Percentiles rank a stretch among this genome's conserved stretches.
Conservation (phyloP, 2,329 filamentous ascomycete species). For the Neofusicoccum ribis region DNA sequence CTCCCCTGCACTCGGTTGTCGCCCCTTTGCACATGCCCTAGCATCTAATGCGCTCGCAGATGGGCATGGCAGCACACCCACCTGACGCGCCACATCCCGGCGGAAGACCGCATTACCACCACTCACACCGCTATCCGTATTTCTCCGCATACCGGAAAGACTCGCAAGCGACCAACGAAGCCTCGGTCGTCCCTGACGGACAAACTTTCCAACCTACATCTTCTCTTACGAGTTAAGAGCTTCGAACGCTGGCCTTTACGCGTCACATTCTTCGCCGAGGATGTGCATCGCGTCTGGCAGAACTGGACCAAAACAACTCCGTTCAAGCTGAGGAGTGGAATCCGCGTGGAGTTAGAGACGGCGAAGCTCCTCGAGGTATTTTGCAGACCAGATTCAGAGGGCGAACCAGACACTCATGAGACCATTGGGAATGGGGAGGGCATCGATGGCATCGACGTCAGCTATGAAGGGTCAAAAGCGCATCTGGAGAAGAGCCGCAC, state of each 20-base stretch:
- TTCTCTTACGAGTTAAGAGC: constrained; percentile 75
- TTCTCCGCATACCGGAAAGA: constrained; percentile 41
- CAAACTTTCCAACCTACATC: constrained; percentile 75
- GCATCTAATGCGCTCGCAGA: constrained; percentile 46
- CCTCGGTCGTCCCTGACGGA: constrained; percentile 62
- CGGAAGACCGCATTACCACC: constrained; percentile 23
- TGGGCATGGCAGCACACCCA: constrained; percentile 93
- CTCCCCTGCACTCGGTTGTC: too few relatives aligned
- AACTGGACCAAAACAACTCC: constrained; percentile 28
- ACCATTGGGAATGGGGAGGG: constrained; percentile 27
- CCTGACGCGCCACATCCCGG: constrained; percentile 71
- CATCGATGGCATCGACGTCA: constrained; percentile 52
- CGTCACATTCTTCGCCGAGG: constrained; percentile 73
- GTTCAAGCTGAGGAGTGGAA: constrained; percentile 42
- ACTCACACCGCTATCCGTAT: constrained; percentile 28
- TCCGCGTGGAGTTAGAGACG: constrained; percentile 59
- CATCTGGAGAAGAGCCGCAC: constrained; percentile 55
- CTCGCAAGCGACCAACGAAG: constrained; percentile 38
- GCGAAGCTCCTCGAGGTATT: neutral
- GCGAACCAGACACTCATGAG: constrained; percentile 23
- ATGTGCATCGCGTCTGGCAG: constrained; percentile 72
- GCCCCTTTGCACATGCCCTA: neutral
- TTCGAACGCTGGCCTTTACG: constrained; percentile 82
- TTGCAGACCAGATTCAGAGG: neutral
- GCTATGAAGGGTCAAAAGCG: constrained; percentile 52